Conservation (phyloP, 805 yeast genomes). For the Candida argentea region DNA sequence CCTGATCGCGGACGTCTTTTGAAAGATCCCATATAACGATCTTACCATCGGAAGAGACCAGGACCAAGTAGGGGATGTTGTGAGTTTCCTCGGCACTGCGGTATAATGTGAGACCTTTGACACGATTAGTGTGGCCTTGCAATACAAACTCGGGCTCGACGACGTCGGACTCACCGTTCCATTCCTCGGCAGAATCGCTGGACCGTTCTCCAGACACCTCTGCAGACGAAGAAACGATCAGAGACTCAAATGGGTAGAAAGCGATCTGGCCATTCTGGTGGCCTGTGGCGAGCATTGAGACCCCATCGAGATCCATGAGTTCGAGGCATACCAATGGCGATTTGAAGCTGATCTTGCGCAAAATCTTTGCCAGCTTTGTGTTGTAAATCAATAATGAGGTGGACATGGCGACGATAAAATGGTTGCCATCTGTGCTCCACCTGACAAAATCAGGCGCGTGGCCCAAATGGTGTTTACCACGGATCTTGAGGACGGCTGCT, state of each 20-base stretch:
- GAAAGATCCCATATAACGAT: slow-evolving; percentile 78
- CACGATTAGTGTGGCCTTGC: slow-evolving; percentile 76
- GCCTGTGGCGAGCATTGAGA: slow-evolving; percentile 56
- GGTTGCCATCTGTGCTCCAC: slow-evolving; percentile 61
- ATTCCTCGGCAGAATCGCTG: slow-evolving; percentile 19
- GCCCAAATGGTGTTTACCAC: slow-evolving; percentile 55
- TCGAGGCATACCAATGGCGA: slow-evolving; percentile 63
- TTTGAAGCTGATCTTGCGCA: slow-evolving; percentile 40
- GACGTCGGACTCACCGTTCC: slow-evolving; percentile 13
- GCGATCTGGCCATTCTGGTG: slow-evolving; percentile 61
- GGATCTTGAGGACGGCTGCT: slow-evolving; percentile 73
- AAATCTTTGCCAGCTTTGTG: slow-evolving; percentile 51
- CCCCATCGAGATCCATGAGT: slow-evolving; percentile 32
- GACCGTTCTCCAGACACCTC: slow-evolving; percentile 3
- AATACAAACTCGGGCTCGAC: slow-evolving; percentile 46
- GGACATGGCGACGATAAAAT: slow-evolving; percentile 66
- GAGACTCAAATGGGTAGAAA: slow-evolving; percentile 37
- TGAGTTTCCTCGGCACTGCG: slow-evolving; percentile 24
- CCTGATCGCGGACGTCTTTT: slow-evolving; percentile 53
- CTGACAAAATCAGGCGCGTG: slow-evolving; percentile 55
- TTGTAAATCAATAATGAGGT: slow-evolving; percentile 56
- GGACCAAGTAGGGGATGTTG: slow-evolving; percentile 43
- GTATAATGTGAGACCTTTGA: slow-evolving; percentile 63
- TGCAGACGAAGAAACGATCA: slow-evolving; percentile 3
- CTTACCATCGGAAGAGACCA: slow-evolving; percentile 89